Percentiles rank a stretch among this genome's conserved stretches.
Conservation (phyloP, 2,329 filamentous ascomycete genomes). For the Aaosphaeria pasadenensis region DNA sequence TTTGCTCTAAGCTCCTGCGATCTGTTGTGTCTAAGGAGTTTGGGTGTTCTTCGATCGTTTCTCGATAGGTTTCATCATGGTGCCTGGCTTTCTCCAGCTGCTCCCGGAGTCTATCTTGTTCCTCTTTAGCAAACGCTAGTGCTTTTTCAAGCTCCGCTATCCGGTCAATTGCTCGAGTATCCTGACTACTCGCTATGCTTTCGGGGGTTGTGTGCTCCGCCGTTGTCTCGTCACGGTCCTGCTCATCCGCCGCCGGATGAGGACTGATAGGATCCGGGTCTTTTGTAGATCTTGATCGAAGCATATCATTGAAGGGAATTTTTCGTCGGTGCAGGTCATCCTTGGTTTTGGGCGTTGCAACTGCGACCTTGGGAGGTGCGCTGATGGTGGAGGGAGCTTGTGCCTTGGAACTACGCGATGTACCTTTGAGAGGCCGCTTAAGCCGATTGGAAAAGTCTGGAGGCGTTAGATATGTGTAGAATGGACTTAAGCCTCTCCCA, state of each 20-base stretch:
- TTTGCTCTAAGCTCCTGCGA: neutral
- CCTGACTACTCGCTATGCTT: slow-evolving; percentile 2
- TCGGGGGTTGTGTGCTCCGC: neutral
- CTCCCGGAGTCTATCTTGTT: slow-evolving; percentile 19
- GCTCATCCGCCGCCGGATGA: slow-evolving; percentile 2
- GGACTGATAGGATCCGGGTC: neutral
- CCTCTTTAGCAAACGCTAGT: slow-evolving; percentile 18
- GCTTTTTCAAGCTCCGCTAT: slow-evolving; percentile 25
- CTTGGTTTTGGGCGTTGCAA: slow-evolving; percentile 21
- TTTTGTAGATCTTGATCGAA: slow-evolving; percentile 12
- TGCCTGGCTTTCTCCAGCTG: slow-evolving; percentile 23
- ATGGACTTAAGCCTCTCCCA: neutral
- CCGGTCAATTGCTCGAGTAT: slow-evolving; percentile 8
- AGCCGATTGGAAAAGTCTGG: slow-evolving; percentile 21
- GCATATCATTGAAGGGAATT: slow-evolving; percentile 31
- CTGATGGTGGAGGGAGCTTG: slow-evolving; percentile 15
- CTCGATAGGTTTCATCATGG: slow-evolving; percentile 14
- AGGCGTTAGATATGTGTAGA: neutral
- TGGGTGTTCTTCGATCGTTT: slow-evolving; percentile 12
- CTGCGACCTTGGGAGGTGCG: slow-evolving; percentile 29
- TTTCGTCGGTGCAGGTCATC: slow-evolving; percentile 28
- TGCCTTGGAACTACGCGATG: slow-evolving; percentile 21
- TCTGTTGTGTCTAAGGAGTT: neutral
- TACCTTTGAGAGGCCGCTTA: slow-evolving; percentile 21
- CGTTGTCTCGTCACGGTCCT: slow-evolving; percentile 2